Percentiles rank a stretch among this genome's conserved stretches.
Conservation (phyloP, 2,329 filamentous ascomycete species). For the Botrytis cinerea region DNA sequence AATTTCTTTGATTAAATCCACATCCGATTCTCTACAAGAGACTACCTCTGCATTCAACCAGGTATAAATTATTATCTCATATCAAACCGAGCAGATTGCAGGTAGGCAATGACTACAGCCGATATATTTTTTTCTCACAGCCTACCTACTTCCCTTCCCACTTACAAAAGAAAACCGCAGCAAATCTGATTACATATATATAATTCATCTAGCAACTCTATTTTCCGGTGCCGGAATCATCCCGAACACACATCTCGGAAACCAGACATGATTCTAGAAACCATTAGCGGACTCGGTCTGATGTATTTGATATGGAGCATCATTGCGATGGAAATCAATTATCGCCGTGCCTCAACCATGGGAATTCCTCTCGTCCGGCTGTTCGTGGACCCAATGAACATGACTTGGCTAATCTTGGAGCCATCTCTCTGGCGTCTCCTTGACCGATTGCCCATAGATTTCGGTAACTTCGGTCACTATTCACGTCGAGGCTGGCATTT, state of each 20-base stretch:
- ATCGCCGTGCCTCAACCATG: conserved; percentile 12
- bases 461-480: neutral
- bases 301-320: conserved; percentile 1
- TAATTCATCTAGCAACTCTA: no score
- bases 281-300: neutral
- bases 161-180: no score
- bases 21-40: no score
- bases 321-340: conserved; percentile 4
- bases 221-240: no score
- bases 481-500: conserved; percentile 10
- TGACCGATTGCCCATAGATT: conserved; percentile 7
- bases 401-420: conserved; percentile 5
- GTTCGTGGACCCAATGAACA: conserved; percentile 7
- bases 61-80: no score
- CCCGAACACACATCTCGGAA: neutral
- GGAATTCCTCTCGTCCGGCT: conserved; percentile 4
- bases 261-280: neutral
- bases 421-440: conserved; percentile 10
- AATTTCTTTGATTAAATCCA: no score
- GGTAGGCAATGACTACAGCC: no score
- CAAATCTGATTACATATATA: no score
- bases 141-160: no score
- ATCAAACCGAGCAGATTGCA: no score
- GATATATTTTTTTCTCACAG: no score
- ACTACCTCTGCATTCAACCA: no score